Evolutionary conservation across 495 filamentous ascomycete species (phyloP).

Genomic region (Trichoderma parareesei): DNA sequence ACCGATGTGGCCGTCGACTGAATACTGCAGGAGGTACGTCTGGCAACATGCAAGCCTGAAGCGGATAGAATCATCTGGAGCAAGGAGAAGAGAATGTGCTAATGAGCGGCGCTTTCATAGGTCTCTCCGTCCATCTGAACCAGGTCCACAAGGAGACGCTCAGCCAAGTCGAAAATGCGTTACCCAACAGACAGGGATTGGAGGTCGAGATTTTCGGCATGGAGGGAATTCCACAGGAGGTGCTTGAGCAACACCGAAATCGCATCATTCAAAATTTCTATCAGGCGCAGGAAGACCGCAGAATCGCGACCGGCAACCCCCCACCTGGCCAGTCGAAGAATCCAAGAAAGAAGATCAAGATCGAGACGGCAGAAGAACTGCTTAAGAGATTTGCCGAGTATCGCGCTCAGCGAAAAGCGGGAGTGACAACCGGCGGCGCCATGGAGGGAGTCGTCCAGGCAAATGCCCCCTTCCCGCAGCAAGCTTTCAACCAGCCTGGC

Average conservation of each 20-base stretch:
- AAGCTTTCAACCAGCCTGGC: neutral
- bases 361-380: constrained; percentile 66
- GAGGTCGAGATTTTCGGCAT: constrained; percentile 97
- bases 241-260: constrained; percentile 72
- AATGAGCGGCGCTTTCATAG: constrained; percentile 36
- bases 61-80: neutral
- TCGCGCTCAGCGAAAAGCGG: constrained; percentile 57
- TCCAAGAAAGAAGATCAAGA: constrained; percentile 68
- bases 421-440: constrained; percentile 26
- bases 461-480: neutral
- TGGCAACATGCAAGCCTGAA: neutral
- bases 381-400: constrained; percentile 79
- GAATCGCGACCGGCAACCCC: constrained; percentile 76
- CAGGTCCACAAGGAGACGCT: constrained; percentile 96
- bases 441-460: constrained; percentile 37
- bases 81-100: neutral
- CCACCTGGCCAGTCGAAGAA: constrained; percentile 50
- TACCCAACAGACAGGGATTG: constrained; percentile 70
- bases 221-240: constrained; percentile 89
- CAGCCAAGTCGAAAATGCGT: constrained; percentile 78
- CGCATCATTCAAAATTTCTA: constrained; percentile 76
- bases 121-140: constrained; percentile 91
- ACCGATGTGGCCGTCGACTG: constrained; percentile 73
- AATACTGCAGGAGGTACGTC: constrained; percentile 88
- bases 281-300: constrained; percentile 73